Evolutionary conservation across 2,329 filamentous ascomycete species (phyloP).

Genomic region (Mycocentrospora acerina): DNA sequence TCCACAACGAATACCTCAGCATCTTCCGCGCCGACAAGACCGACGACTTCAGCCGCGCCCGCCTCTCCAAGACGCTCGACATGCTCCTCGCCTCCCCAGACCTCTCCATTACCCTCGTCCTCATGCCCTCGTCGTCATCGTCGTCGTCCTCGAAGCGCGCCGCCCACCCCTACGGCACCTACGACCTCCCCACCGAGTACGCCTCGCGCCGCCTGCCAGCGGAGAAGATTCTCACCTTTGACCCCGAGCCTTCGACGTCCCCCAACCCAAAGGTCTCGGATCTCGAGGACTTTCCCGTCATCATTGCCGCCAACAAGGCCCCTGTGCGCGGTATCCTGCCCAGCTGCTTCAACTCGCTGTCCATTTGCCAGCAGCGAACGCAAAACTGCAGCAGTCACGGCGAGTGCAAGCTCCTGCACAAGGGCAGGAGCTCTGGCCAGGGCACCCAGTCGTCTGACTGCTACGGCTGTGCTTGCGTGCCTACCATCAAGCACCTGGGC

Average conservation of each 20-base stretch:
- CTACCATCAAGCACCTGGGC: constrained; percentile 54
- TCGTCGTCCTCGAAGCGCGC: constrained; percentile 34
- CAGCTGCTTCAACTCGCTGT: constrained; percentile 71
- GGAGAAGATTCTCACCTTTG: constrained; percentile 33
- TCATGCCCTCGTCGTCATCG: constrained; percentile 36
- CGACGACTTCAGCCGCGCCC: constrained; percentile 14
- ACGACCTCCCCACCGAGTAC: constrained; percentile 25
- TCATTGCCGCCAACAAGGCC: constrained; percentile 26
- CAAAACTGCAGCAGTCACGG: constrained; percentile 83
- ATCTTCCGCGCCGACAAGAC: constrained; percentile 27
- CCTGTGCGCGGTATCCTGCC: constrained; percentile 60
- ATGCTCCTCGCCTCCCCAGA: constrained; percentile 14
- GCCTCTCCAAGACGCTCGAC: constrained; percentile 16
- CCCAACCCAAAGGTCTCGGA: constrained; percentile 23
- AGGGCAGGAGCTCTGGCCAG: constrained; percentile 36
- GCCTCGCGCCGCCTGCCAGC: constrained; percentile 31
- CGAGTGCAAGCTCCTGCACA: constrained; percentile 68
- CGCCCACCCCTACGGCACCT: constrained; percentile 38
- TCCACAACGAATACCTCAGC: constrained; percentile 35
- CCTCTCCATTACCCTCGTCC: constrained; percentile 39
- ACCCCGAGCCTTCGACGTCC: constrained; percentile 28
- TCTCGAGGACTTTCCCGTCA: constrained; percentile 31
- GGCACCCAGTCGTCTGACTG: constrained; percentile 56
- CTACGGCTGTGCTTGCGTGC: constrained; percentile 75
- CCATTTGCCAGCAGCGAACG: constrained; percentile 69